Evolutionary conservation across 441 rosid species (phyloP), one percentile per base, ranked within the genome.

Genomic region (Breynia disticha): DNA sequence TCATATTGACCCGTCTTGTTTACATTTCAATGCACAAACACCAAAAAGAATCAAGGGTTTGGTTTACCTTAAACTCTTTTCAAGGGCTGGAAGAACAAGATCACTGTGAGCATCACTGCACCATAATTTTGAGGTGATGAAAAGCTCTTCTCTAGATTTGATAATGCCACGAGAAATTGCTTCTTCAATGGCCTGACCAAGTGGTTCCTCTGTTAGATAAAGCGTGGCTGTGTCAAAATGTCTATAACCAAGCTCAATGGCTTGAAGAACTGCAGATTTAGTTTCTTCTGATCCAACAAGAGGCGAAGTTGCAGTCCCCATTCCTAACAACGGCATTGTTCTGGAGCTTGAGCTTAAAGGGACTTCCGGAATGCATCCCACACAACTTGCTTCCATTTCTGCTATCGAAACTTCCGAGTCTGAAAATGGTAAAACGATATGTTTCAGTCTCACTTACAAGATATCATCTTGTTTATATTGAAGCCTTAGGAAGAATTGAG

Each of bases 121-220:
- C 83, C 85, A 76, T 12, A 82, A 72, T 71, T 82, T 79, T 47
- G 83, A 58, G 46, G 77, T 76, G 59, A 82, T 64, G 47, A 77
- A 82, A 19, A 82, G 73, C 24, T 82, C 83, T 17, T 79, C 81
- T 53, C 89, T 46, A 0, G 79, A 73, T 38, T 67, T 56, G 52
- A 79, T 69, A 9, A 79, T 19, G 16, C 77, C 80, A 12, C 50
- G 66, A 48, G 70, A 53, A 7, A 79, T 19, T 1, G 86, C 89
- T 64, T 82, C 83, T 1, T 68, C 66, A 46, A 77, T 67, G 28
- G 89, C 86, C 68, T 74, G 76, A 10, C 89, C 89, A 10, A 82
- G 67, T 1, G 79, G 77, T 72, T 73, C 71, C 68, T 82, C 85
- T 1, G 79, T 68, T 39, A 24, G 47, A 19, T 82, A 82, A 0